A percentile compares a stretch with the other conserved stretches of the same genome.
These are phyloP conservation scores for Tolypocladium amazonense DNA, from an alignment of 2,329 filamentous ascomycete species.

Conservation along the genomic window DNA sequence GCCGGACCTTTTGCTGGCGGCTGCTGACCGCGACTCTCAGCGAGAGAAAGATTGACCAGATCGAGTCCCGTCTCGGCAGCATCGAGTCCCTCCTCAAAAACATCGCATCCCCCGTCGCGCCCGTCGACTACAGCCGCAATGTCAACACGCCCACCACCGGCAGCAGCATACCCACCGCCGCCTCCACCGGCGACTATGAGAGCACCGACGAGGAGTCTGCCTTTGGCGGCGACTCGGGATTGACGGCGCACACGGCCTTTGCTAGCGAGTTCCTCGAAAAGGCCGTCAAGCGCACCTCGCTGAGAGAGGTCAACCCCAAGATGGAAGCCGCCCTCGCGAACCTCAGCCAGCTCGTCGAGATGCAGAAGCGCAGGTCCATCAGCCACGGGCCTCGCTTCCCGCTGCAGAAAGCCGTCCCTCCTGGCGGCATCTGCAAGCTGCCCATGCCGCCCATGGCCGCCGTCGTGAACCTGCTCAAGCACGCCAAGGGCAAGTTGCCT, in stretches of 20 bases:
- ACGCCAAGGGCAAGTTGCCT: constrained; percentile 29
- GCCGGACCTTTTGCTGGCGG: neutral
- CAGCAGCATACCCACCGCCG: constrained; percentile 12
- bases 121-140: constrained; percentile 6
- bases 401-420: constrained; percentile 33
- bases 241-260: constrained; percentile 41
- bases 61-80: constrained; percentile 31
- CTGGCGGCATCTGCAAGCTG: constrained; percentile 37
- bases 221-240: constrained; percentile 36
- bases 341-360: constrained; percentile 39
- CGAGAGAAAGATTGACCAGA: constrained; percentile 42
- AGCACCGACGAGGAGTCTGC: constrained; percentile 29
- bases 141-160: constrained; percentile 13
- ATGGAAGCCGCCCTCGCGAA: constrained; percentile 42
- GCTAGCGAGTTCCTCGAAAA: constrained; percentile 43
- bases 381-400: constrained; percentile 33
- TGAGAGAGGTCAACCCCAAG: constrained; percentile 34
- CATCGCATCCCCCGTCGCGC: constrained; percentile 18
- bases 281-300: constrained; percentile 36
- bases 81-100: constrained; percentile 33
- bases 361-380: constrained; percentile 33
- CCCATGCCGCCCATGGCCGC: constrained; percentile 42
- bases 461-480: constrained; percentile 37
- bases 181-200: constrained; percentile 23
- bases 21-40: constrained; percentile 16